Evolutionary conservation across 1,139 yeast genomes (phyloP).

Genomic region (Kurtzmaniella quercitrusa): DNA sequence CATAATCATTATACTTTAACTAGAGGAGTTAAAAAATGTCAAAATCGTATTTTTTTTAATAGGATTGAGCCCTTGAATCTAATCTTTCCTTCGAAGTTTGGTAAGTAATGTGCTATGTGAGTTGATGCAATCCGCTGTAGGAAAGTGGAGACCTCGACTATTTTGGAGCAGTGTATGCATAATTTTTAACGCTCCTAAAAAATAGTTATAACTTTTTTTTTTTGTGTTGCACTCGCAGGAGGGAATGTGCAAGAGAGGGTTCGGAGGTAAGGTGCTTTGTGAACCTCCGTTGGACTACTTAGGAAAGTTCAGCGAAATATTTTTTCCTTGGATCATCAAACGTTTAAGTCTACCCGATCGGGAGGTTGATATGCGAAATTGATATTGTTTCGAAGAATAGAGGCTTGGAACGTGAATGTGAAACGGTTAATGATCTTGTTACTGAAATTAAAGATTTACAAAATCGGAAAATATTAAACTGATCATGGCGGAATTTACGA

Average conservation of each 20-base stretch:
- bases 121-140: neutral
- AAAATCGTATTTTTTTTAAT: neutral
- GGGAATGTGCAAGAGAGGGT: neutral
- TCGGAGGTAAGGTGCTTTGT: neutral
- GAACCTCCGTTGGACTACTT: neutral
- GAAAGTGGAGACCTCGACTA: constrained; percentile 1
- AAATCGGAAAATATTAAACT: neutral
- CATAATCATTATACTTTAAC: neutral
- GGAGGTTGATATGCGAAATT: no score
- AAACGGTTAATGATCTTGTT: neutral
- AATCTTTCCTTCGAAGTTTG: neutral
- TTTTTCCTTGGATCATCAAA: neutral
- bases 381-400: neutral
- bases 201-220: neutral
- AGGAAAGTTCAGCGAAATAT: neutral
- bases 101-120: neutral
- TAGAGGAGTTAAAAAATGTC: neutral
- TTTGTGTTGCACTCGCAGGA: neutral
- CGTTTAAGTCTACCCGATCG: neutral
- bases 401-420: neutral
- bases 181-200: neutral
- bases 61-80: neutral
- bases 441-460: neutral
- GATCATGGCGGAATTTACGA: neutral
- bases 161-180: neutral